Percentiles rank a stretch among this genome's conserved stretches.
Evolutionary conservation across 2,329 filamentous ascomycete species (phyloP).

Genomic region (Hawksworthiomyces lignivorus): DNA sequence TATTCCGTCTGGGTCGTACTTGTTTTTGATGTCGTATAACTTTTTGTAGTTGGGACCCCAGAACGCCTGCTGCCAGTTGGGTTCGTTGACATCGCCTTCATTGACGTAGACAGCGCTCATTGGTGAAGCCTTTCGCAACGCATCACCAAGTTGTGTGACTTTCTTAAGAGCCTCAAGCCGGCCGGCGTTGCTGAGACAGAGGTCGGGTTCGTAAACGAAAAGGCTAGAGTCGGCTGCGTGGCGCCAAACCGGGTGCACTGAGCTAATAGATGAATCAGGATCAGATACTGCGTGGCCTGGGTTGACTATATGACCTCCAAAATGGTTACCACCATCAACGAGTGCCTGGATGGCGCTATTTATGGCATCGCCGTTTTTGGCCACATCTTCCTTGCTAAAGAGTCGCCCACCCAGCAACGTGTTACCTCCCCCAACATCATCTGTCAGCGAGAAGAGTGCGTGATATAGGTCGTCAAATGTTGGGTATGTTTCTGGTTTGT

Average conservation of each 20-base stretch:
- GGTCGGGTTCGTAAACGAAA: constrained; percentile 1
- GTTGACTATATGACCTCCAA: constrained; percentile 12
- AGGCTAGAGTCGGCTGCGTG: neutral
- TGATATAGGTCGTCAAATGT: constrained; percentile 30
- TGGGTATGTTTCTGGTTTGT: constrained; percentile 20
- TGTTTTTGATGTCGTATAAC: constrained; percentile 15
- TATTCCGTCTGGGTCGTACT: constrained; percentile 19
- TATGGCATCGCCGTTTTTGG: constrained; percentile 26
- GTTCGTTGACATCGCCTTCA: constrained; percentile 15
- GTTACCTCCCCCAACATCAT: constrained; percentile 22
- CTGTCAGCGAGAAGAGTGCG: constrained; percentile 13
- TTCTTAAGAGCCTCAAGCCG: neutral
- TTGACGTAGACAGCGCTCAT: constrained; percentile 10
- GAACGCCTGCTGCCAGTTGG: constrained; percentile 16
- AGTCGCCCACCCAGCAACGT: constrained; percentile 31
- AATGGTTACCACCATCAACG: constrained; percentile 9
- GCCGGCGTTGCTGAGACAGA: constrained; percentile 1
- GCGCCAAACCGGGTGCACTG: constrained; percentile 12
- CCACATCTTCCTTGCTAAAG: constrained; percentile 28
- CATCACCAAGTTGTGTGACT: constrained; percentile 7
- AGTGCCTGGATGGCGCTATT: constrained; percentile 25
- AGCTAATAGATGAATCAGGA: constrained; percentile 1
- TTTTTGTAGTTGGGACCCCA: constrained; percentile 15
- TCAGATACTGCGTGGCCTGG: constrained; percentile 10
- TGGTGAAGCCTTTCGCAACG: constrained; percentile 8